phyloP scores from a whole-genome alignment of 176 grass and related monocot genomes.

The Zizania latifolia region DNA sequence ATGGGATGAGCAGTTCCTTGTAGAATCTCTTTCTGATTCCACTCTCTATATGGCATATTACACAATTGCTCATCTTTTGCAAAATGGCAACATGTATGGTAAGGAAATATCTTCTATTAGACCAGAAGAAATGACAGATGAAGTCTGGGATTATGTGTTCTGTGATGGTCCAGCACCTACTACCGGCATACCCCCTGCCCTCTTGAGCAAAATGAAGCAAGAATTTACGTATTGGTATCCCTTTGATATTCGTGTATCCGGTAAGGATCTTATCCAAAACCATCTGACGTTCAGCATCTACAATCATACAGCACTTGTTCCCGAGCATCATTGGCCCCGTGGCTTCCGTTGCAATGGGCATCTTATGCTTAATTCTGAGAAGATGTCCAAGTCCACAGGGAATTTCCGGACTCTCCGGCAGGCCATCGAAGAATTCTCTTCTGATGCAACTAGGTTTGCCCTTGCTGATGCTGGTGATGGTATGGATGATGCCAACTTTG shows the following conservation, averaged over 20 bases:
- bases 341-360: slow-evolving; percentile 82
- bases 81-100: slow-evolving; percentile 74
- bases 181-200: slow-evolving; percentile 34
- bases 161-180: slow-evolving; percentile 44
- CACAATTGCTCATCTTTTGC: slow-evolving; percentile 56
- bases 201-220: slow-evolving; percentile 64
- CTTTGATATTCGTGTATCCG: slow-evolving; percentile 77
- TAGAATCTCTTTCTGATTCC: slow-evolving; percentile 82
- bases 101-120: slow-evolving; percentile 35
- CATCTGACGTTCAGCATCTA: slow-evolving; percentile 81
- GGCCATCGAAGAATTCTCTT: slow-evolving; percentile 60
- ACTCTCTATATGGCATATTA: slow-evolving; percentile 83
- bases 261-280: slow-evolving; percentile 82
- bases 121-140: slow-evolving; percentile 69
- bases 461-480: slow-evolving; percentile 84
- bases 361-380: slow-evolving; percentile 87
- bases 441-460: slow-evolving; percentile 79
- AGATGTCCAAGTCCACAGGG: slow-evolving; percentile 85
- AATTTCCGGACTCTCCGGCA: slow-evolving; percentile 68
- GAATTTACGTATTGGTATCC: slow-evolving; percentile 91
- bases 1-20: slow-evolving; percentile 68
- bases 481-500: slow-evolving; percentile 92
- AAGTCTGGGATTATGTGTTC: slow-evolving; percentile 71
- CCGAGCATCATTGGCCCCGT: slow-evolving; percentile 63
- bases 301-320: slow-evolving; percentile 61